phyloP scores from a whole-genome alignment of 768 basidiomycete species.

The Gyrodon lividus region DNA sequence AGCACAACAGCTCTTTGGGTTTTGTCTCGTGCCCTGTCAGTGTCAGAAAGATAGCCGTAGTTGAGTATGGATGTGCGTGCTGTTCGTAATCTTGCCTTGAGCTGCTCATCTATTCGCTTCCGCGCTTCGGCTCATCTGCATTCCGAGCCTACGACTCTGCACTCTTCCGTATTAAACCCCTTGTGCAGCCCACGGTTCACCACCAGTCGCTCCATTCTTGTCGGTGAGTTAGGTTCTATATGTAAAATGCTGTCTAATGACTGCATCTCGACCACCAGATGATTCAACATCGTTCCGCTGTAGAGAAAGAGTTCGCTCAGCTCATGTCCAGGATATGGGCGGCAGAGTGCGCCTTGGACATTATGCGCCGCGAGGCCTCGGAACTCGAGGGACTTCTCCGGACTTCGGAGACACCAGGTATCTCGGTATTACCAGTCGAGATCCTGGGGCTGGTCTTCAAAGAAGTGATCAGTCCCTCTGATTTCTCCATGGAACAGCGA shows the following conservation, averaged over 20 bases:
- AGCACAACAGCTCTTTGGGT: neutral
- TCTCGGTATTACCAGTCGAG: slow-evolving; percentile 27
- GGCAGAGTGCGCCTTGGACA: slow-evolving; percentile 16
- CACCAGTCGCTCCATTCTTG: neutral
- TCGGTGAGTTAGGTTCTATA: slow-evolving; percentile 12
- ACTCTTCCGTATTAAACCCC: slow-evolving; percentile 14
- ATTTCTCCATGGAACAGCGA: neutral
- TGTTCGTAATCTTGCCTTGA: neutral
- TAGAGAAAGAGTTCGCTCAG: slow-evolving; percentile 14
- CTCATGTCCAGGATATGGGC: slow-evolving; percentile 22
- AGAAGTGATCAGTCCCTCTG: slow-evolving; percentile 13
- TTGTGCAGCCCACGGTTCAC: neutral
- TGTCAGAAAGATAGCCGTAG: neutral
- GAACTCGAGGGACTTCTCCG: slow-evolving; percentile 10
- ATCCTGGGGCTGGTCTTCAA: slow-evolving; percentile 27
- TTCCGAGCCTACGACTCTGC: too few species aligned
- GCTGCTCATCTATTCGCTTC: slow-evolving; percentile 10
- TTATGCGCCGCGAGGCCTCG: slow-evolving; percentile 20
- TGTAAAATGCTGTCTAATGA: neutral
- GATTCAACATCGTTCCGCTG: slow-evolving; percentile 3
- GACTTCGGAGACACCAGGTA: neutral
- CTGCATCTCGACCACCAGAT: slow-evolving; percentile 5
- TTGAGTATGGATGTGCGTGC: neutral
- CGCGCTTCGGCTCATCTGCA: neutral
- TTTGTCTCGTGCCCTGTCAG: neutral